phyloP scores from a whole-genome alignment of 2,329 filamentous ascomycete genomes.

The Ophiostoma quercus region DNA sequence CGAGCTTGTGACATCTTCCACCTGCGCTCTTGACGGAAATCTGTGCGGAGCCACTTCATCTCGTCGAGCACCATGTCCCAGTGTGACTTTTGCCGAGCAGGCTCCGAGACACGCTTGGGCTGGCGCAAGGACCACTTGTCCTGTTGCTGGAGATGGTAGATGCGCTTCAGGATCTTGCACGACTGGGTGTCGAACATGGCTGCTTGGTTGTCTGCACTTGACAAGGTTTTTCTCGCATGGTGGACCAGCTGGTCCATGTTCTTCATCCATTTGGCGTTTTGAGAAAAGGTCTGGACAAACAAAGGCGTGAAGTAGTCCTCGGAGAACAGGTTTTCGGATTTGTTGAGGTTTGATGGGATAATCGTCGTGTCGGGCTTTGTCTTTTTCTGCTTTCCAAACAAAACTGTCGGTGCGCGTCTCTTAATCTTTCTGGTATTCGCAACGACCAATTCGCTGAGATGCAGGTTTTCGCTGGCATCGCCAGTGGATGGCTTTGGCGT shows the following conservation, averaged over 20 bases:
- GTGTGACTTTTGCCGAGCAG: slow-evolving; percentile 68
- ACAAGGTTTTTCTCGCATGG: slow-evolving; percentile 83
- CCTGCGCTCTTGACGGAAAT: slow-evolving; percentile 89
- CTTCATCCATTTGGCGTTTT: slow-evolving; percentile 55
- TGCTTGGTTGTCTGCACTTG: slow-evolving; percentile 76
- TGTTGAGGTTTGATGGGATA: slow-evolving; percentile 49
- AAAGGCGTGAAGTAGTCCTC: slow-evolving; percentile 62
- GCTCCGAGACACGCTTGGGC: slow-evolving; percentile 77
- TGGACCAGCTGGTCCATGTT: slow-evolving; percentile 66
- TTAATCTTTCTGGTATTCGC: slow-evolving; percentile 20
- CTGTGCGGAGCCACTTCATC: slow-evolving; percentile 97
- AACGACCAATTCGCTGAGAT: slow-evolving; percentile 18
- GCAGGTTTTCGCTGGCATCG: slow-evolving; percentile 22
- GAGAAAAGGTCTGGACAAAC: slow-evolving; percentile 54
- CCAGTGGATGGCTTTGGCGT: slow-evolving; percentile 25
- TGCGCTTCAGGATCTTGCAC: slow-evolving; percentile 75
- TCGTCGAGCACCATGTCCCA: slow-evolving; percentile 84
- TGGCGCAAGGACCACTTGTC: slow-evolving; percentile 93
- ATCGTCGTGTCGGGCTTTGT: background rate
- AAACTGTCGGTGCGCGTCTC: slow-evolving; percentile 26
- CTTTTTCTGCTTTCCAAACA: slow-evolving; percentile 45
- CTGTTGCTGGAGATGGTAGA: slow-evolving; percentile 84
- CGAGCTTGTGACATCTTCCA: slow-evolving; percentile 83
- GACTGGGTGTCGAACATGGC: slow-evolving; percentile 82
- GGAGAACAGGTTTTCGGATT: slow-evolving; percentile 42